Conservation (phyloP, 2,329 filamentous ascomycete genomes). For the Orbilia oligospora region DNA sequence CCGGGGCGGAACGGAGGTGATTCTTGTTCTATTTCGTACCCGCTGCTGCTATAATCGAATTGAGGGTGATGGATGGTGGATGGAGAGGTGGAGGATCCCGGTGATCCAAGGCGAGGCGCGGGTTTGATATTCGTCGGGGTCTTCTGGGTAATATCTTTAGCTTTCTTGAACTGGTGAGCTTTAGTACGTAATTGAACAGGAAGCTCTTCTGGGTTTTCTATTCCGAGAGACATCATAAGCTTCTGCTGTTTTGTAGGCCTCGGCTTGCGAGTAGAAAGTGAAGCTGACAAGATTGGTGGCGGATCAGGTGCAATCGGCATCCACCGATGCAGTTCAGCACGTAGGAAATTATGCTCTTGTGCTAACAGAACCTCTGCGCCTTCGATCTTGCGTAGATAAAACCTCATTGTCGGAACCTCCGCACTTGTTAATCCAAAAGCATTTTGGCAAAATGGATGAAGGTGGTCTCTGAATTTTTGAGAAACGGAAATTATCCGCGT, state of each 20-base stretch:
- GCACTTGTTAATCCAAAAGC: conserved; percentile 81
- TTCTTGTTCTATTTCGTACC: conserved; percentile 52
- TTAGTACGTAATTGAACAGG: conserved; percentile 86
- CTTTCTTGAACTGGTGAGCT: conserved; percentile 79
- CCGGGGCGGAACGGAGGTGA: conserved; percentile 36
- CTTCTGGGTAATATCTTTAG: conserved; percentile 67
- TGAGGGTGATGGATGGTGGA: conserved; percentile 62
- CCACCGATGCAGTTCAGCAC: conserved; percentile 95
- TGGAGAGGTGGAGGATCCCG: conserved; percentile 66
- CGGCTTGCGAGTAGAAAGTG: conserved; percentile 92
- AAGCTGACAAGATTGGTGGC: conserved; percentile 87
- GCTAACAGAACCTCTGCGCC: conserved; percentile 93
- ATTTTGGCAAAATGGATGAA: conserved; percentile 84
- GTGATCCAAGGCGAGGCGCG: conserved; percentile 66
- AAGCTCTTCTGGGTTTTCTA: conserved; percentile 90
- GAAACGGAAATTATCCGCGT: conserved; percentile 89
- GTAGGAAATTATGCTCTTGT: conserved; percentile 97
- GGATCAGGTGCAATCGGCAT: conserved; percentile 88
- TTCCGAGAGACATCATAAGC: conserved; percentile 87
- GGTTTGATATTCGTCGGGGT: conserved; percentile 65
- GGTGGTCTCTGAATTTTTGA: conserved; percentile 84
- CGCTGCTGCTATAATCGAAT: conserved; percentile 62
- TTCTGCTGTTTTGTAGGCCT: conserved; percentile 97
- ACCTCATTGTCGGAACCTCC: conserved; percentile 89
- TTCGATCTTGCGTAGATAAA: conserved; percentile 97